Percentiles rank a stretch among this genome's conserved stretches.
phyloP scores from a whole-genome alignment of 257 asterid species.

The Lycium barbarum region DNA sequence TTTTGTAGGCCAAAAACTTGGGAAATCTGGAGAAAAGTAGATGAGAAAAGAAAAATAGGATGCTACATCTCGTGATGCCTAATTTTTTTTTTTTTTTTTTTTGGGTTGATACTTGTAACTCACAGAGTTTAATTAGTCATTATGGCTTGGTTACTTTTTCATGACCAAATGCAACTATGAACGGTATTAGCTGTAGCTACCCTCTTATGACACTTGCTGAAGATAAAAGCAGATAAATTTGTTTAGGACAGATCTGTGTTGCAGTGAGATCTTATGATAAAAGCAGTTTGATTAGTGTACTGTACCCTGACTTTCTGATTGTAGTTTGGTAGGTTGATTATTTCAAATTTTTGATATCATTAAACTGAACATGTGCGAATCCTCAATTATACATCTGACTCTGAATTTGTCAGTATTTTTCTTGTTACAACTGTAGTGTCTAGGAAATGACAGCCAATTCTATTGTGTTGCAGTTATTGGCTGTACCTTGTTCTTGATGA shows the following conservation, averaged over 20 bases:
- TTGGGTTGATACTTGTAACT: background rate
- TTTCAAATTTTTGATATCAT: background rate
- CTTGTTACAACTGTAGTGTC: conserved; percentile 12
- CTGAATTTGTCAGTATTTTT: background rate
- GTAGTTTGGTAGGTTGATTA: background rate
- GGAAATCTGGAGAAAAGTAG: conserved; percentile 1
- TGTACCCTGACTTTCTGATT: conserved; percentile 21
- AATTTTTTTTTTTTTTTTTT: background rate
- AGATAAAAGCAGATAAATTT: background rate
- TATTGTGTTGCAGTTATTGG: background rate
- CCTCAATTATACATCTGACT: background rate
- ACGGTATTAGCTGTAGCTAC: background rate
- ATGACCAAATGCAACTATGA: conserved; percentile 4
- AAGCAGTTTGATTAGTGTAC: conserved; percentile 20
- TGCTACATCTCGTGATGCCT: conserved; percentile 12
- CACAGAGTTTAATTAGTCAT: background rate
- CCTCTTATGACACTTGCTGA: background rate
- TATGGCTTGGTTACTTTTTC: background rate
- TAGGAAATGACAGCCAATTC: background rate
- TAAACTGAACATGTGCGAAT: background rate
- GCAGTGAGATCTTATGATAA: background rate
- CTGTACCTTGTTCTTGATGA: background rate
- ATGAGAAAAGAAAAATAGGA: background rate
- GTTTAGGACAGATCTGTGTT: background rate
- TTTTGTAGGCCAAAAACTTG: conserved; percentile 17